Percentiles rank a stretch among this genome's conserved stretches.
Evolutionary conservation across 129 eudicot genomes (phyloP).

Genomic region (Solidago caesia): DNA sequence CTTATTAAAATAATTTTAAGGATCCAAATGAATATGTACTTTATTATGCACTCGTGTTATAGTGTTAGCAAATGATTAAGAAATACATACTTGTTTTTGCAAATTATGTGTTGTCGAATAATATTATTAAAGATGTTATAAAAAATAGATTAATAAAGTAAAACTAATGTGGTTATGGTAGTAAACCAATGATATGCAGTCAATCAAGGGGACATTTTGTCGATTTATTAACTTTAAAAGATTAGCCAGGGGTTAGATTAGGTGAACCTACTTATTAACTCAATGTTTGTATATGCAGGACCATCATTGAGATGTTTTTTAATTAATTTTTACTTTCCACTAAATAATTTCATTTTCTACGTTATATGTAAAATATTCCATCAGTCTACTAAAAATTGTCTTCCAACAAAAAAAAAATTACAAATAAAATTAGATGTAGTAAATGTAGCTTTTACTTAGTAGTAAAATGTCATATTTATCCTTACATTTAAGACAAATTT

Average conservation of each 20-base stretch:
- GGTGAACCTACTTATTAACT: conserved; percentile 52
- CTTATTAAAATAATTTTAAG: background rate
- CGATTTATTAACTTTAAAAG: conserved; percentile 32
- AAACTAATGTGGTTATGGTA: conserved; percentile 25
- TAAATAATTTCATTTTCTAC: background rate
- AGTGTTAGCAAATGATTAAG: conserved; percentile 8
- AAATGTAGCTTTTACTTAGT: too few species aligned
- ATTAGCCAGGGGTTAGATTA: conserved; percentile 29
- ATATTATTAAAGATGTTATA: conserved; percentile 4
- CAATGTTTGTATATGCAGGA: conserved; percentile 35
- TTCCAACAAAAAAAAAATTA: too few species aligned
- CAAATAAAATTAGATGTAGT: too few species aligned
- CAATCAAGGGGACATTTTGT: conserved; percentile 67
- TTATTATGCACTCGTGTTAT: conserved; percentile 23
- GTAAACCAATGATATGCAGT: conserved; percentile 49
- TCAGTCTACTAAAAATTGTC: background rate
- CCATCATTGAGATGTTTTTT: conserved; percentile 13
- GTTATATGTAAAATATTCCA: background rate
- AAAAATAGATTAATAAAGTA: conserved; percentile 11
- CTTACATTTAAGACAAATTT: too few species aligned
- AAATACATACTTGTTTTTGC: background rate
- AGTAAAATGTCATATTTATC: too few species aligned
- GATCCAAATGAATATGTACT: conserved; percentile 15
- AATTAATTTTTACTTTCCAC: too few species aligned
- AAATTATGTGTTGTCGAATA: conserved; percentile 27